Evolutionary conservation across 2,329 filamentous ascomycete genomes (phyloP).

Genomic region (Clarireedia monteithiana): DNA sequence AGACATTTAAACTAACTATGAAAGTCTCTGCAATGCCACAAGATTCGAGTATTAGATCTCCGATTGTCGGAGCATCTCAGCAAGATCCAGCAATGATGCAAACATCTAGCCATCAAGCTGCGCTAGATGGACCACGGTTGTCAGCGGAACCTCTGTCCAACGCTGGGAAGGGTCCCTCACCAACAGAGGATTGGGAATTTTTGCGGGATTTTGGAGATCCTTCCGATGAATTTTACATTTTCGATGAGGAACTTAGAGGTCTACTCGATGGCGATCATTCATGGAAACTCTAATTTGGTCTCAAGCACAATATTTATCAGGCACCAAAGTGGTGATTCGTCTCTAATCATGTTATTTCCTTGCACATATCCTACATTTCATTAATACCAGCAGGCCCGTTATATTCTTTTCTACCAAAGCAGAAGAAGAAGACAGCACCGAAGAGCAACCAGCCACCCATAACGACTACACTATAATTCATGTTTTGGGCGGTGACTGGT

Average conservation of each 20-base stretch:
- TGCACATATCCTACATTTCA: neutral
- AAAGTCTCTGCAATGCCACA: conserved; percentile 6
- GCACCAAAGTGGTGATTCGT: neutral
- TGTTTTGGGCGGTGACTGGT: conserved; percentile 35
- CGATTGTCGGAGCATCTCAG: neutral
- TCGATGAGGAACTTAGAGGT: conserved; percentile 25
- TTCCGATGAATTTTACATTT: conserved; percentile 25
- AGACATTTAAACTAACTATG: conserved; percentile 6
- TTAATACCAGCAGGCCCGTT: conserved; percentile 16
- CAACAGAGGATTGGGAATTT: conserved; percentile 24
- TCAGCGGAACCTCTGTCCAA: neutral
- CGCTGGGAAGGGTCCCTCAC: neutral
- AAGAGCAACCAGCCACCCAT: conserved; percentile 33
- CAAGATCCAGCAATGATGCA: neutral
- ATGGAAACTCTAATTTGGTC: neutral
- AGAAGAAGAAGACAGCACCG: conserved; percentile 31
- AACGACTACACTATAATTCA: conserved; percentile 41
- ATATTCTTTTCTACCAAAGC: conserved; percentile 23
- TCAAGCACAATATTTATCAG: neutral
- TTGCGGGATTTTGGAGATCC: conserved; percentile 25
- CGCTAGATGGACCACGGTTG: neutral
- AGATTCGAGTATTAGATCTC: conserved; percentile 1
- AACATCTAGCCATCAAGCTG: neutral
- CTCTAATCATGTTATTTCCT: neutral
- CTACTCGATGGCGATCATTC: conserved; percentile 17